These are phyloP conservation scores for Agarophyton chilense DNA, from an alignment of 23 red algal genomes.

Conservation along the genomic window DNA sequence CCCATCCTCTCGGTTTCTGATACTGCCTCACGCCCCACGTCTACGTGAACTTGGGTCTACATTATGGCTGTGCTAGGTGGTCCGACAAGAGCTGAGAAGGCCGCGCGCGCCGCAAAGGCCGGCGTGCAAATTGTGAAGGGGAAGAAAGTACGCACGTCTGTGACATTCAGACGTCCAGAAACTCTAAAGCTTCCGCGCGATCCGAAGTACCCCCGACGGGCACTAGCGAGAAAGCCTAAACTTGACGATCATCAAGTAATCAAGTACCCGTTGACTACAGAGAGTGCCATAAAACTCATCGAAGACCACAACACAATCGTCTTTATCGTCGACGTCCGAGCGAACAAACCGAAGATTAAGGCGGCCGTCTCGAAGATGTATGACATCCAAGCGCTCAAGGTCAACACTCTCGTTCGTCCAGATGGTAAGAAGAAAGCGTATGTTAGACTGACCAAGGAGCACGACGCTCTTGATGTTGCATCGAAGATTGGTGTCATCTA, in stretches of 20 bases:
- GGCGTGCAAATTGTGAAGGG: conserved; percentile 71
- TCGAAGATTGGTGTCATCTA: conserved; percentile 97
- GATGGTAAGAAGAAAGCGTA: conserved; percentile 99
- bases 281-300: conserved; percentile 99
- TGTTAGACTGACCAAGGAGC: conserved; percentile 84
- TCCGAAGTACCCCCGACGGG: conserved; percentile 91
- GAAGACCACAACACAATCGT: conserved; percentile 99
- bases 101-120: conserved; percentile 52
- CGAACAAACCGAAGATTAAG: conserved; percentile 94
- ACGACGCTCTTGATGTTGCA: conserved; percentile 95
- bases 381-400: conserved; percentile 83
- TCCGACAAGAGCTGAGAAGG: conserved; percentile 46
- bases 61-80: neutral
- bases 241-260: conserved; percentile 91
- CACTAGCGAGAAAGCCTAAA: conserved; percentile 76
- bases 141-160: conserved; percentile 70
- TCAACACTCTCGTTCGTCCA: conserved; percentile 97
- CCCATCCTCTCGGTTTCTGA: neutral
- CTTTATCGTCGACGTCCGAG: conserved; percentile 95
- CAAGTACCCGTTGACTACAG: conserved; percentile 96
- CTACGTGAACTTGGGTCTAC: neutral
- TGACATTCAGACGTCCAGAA: conserved; percentile 83
- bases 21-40: neutral
- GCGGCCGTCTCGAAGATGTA: conserved; percentile 92
- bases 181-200: conserved; percentile 82